Percentiles rank a stretch among this genome's conserved stretches.
These are phyloP conservation scores for Ophiostoma sp. DNA, from an alignment of 2,329 filamentous ascomycete genomes.

Conservation along the genomic window DNA sequence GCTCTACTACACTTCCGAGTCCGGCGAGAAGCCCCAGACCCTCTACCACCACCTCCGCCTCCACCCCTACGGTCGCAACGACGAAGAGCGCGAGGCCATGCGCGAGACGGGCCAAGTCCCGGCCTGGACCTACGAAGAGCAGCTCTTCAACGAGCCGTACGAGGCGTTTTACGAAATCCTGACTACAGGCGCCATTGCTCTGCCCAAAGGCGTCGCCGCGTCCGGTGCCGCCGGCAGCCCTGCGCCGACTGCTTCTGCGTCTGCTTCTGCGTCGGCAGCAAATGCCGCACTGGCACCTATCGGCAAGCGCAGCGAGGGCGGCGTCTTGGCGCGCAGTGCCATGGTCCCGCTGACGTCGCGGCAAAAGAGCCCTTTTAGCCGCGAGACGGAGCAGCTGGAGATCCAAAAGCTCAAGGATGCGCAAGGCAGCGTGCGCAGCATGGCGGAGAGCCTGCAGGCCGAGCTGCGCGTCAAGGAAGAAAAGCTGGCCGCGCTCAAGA, in stretches of 20 bases:
- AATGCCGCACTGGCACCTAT: conserved; percentile 36
- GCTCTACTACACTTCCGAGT: conserved; percentile 84
- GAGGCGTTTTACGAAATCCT: conserved; percentile 85
- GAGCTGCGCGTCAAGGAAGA: conserved; percentile 62
- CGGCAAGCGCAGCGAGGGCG: conserved; percentile 41
- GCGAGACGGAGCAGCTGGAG: conserved; percentile 62
- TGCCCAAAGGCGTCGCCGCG: conserved; percentile 47
- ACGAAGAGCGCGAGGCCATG: conserved; percentile 63
- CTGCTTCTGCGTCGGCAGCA: conserved; percentile 31
- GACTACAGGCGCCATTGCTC: conserved; percentile 62
- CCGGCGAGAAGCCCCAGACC: conserved; percentile 90
- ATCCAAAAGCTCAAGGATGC: conserved; percentile 59
- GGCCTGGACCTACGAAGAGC: conserved; percentile 83
- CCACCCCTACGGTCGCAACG: conserved; percentile 81
- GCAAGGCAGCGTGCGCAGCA: conserved; percentile 56
- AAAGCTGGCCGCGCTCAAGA: conserved; percentile 56
- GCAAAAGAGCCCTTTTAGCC: conserved; percentile 67
- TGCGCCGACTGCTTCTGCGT: conserved; percentile 28
- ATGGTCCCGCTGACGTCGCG: conserved; percentile 66
- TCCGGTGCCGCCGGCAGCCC: conserved; percentile 39
- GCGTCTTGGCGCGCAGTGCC: conserved; percentile 62
- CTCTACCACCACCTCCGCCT: conserved; percentile 87
- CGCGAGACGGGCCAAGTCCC: conserved; percentile 58
- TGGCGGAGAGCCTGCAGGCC: conserved; percentile 53
- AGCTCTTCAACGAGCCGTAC: conserved; percentile 95